phyloP scores from a whole-genome alignment of 805 yeast species.

The Lachancea thermotolerans region DNA sequence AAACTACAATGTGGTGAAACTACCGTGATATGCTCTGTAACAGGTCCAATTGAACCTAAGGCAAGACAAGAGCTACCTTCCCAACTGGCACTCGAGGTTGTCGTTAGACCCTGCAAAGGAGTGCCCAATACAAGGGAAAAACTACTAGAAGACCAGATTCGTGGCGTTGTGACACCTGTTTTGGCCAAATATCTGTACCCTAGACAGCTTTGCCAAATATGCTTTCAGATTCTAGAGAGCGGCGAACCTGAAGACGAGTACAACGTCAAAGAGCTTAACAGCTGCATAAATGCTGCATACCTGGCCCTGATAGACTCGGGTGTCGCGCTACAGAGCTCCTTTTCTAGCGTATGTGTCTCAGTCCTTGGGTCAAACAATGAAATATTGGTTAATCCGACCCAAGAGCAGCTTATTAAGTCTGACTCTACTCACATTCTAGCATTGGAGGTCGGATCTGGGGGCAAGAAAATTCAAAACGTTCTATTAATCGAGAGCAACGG shows the following conservation, averaged over 20 bases:
- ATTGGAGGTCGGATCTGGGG: conserved; percentile 44
- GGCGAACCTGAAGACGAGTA: conserved; percentile 25
- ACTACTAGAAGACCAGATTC: conserved; percentile 62
- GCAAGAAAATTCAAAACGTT: conserved; percentile 43
- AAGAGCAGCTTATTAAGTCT: conserved; percentile 37
- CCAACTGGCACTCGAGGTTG: conserved; percentile 66
- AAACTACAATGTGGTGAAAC: conserved; percentile 45
- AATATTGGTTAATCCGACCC: conserved; percentile 40
- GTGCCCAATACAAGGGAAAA: conserved; percentile 70
- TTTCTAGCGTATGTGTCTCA: conserved; percentile 49
- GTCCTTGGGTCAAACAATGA: conserved; percentile 27
- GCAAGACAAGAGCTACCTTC: conserved; percentile 80
- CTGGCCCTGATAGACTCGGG: conserved; percentile 79
- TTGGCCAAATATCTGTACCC: conserved; percentile 65
- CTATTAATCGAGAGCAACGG: conserved; percentile 73
- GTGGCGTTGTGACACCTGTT: conserved; percentile 52
- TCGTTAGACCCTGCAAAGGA: conserved; percentile 73
- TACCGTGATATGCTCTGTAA: conserved; percentile 64
- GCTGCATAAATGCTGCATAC: conserved; percentile 65
- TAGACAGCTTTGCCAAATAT: conserved; percentile 66
- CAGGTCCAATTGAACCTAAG: conserved; percentile 88
- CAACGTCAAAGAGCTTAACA: conserved; percentile 49
- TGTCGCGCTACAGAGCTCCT: conserved; percentile 57
- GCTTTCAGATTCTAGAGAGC: conserved; percentile 54
- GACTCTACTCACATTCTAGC: conserved; percentile 62